Percentiles rank a stretch among this genome's conserved stretches.
Evolutionary conservation across 257 asterid genomes (phyloP).

Genomic region (Scutellaria baicalensis): DNA sequence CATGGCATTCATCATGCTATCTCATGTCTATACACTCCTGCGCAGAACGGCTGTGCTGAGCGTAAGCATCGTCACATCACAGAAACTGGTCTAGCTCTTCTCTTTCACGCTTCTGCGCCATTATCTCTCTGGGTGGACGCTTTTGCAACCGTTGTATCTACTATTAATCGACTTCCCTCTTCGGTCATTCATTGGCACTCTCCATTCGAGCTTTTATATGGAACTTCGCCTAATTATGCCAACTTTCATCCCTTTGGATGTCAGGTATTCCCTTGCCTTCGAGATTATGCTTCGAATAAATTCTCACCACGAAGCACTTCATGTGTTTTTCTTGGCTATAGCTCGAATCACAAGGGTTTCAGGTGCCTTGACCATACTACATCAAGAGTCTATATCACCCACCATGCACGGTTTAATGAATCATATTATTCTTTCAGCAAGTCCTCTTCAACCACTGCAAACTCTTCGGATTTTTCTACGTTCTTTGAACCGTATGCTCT

Average conservation of each 20-base stretch:
- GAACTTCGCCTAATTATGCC: neutral
- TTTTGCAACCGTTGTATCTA: neutral
- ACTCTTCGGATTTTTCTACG: too few relatives aligned
- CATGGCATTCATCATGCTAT: neutral
- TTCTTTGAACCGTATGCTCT: too few relatives aligned
- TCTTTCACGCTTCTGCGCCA: neutral
- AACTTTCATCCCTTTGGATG: neutral
- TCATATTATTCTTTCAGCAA: neutral
- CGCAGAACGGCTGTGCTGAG: neutral
- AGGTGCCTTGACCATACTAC: neutral
- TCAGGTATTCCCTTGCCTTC: neutral
- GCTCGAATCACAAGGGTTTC: neutral
- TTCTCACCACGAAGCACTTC: neutral
- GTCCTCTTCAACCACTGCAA: too few relatives aligned
- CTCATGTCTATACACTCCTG: neutral
- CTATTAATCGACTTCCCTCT: neutral
- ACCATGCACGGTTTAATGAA: neutral
- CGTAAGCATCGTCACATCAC: neutral
- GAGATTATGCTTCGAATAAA: too few relatives aligned
- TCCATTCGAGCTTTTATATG: neutral
- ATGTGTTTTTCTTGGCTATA: neutral
- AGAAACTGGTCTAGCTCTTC: neutral
- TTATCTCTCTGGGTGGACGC: neutral
- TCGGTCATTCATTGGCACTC: neutral
- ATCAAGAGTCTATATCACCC: neutral